phyloP scores from a whole-genome alignment of 139 green algal species.

The Chlorella ohadii region DNA sequence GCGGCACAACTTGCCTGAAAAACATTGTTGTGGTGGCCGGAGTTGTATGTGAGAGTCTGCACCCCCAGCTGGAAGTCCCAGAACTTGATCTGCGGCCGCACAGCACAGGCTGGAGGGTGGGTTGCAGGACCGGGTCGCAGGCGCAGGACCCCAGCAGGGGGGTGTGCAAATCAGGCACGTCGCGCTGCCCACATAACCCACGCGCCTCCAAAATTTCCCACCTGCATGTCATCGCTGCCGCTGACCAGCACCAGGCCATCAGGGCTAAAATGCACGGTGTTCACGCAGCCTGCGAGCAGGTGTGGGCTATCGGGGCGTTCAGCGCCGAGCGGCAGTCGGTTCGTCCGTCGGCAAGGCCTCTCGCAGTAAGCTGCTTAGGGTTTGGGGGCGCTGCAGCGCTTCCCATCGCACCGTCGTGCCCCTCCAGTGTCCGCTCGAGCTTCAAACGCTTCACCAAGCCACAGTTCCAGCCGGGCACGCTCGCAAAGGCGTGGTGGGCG shows the following conservation, averaged over 20 bases:
- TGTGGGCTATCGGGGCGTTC: too few relatives aligned
- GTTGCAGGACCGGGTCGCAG: too few relatives aligned
- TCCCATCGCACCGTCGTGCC: constrained; percentile 21
- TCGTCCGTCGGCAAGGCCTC: too few relatives aligned
- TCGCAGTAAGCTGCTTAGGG: too few relatives aligned
- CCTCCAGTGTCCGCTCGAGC: constrained; percentile 29
- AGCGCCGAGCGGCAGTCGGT: too few relatives aligned
- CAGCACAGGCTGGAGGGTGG: too few relatives aligned
- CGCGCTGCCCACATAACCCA: too few relatives aligned
- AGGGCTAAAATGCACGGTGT: constrained; percentile 61
- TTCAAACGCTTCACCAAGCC: constrained; percentile 16
- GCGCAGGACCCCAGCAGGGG: neutral
- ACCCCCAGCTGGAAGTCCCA: constrained; percentile 39
- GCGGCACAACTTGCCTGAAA: constrained; percentile 53
- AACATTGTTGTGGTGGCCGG: constrained; percentile 46
- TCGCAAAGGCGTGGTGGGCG: neutral
- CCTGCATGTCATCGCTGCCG: constrained; percentile 62
- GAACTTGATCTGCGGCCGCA: constrained; percentile 1
- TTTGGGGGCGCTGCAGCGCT: too few relatives aligned
- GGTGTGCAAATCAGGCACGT: too few relatives aligned
- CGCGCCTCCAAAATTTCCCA: too few relatives aligned
- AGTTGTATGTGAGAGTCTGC: constrained; percentile 36
- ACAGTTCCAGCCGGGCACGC: neutral
- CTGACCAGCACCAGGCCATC: constrained; percentile 51
- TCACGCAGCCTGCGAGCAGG: constrained; percentile 57